Percentiles rank a stretch among this genome's conserved stretches.
These are phyloP conservation scores for Lentinula guzmanii DNA, from an alignment of 768 basidiomycete genomes.

Conservation along the genomic window DNA sequence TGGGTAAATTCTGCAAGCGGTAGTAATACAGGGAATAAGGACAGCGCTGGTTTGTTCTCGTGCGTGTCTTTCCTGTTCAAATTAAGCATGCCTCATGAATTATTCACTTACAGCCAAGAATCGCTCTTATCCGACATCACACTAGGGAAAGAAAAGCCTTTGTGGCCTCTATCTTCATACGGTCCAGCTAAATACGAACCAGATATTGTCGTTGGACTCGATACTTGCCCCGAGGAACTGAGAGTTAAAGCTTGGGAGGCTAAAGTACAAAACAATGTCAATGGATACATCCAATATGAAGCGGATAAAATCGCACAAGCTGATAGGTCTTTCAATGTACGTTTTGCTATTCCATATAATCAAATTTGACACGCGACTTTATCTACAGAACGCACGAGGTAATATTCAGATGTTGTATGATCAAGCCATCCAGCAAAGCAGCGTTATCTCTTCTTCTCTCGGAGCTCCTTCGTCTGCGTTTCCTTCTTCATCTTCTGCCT, in stretches of 20 bases:
- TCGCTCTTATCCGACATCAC: slow-evolving; percentile 61
- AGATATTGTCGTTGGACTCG: slow-evolving; percentile 55
- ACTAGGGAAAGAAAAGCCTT: slow-evolving; percentile 55
- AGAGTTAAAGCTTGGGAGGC: slow-evolving; percentile 59
- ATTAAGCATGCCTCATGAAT: slow-evolving; percentile 1
- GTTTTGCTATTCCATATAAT: background rate
- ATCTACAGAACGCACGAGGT: slow-evolving; percentile 36
- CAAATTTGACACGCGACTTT: background rate
- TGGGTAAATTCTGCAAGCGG: slow-evolving; percentile 26
- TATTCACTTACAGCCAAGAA: slow-evolving; percentile 40
- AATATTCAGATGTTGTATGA: slow-evolving; percentile 48
- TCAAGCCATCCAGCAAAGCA: slow-evolving; percentile 42
- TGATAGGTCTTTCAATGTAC: slow-evolving; percentile 37
- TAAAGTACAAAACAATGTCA: slow-evolving; percentile 11
- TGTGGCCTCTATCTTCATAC: slow-evolving; percentile 77
- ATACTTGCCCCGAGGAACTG: slow-evolving; percentile 77
- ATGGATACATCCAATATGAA: slow-evolving; percentile 52
- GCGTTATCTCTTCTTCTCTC: slow-evolving; percentile 7
- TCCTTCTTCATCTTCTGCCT: slow-evolving; percentile 16
- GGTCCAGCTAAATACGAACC: slow-evolving; percentile 73
- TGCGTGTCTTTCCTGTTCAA: slow-evolving; percentile 16
- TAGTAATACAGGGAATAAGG: slow-evolving; percentile 15
- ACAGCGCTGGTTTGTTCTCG: slow-evolving; percentile 30
- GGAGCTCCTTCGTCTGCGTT: slow-evolving; percentile 9
- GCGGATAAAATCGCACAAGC: slow-evolving; percentile 46